Evolutionary conservation across 768 basidiomycete species (phyloP), one percentile per base, ranked within the genome.

Genomic region (Tricholoma saponaceum): DNA sequence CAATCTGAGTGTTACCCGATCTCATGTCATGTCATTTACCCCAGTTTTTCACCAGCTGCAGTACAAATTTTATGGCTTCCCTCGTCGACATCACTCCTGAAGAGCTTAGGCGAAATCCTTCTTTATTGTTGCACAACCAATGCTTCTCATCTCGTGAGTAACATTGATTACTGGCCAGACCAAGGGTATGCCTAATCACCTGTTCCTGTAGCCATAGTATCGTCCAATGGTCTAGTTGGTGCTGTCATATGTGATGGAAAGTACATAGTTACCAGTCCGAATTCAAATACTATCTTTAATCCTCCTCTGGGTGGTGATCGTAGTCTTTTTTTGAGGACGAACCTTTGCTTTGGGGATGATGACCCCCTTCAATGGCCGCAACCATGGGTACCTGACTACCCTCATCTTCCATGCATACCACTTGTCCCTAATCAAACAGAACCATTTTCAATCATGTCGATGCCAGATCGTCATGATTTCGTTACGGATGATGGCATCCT

Each of bases 311-410:
- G 55, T 22, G 41, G 51, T 26, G 49, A 47, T 50, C 14, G 23
- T 22, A 33, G 26, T 37, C 30, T 56, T 39, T 50, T 39, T 51
- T 35, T 56, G 44, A 47, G 55, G 20, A 37, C 16, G 13, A 39
- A 56, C 32, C 49, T 46, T n/a, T 16, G 39, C 22, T 55, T 35
- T 18, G 44, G 9, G 26, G 43, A 46, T 28, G 54, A 55, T 20
- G 54, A 55, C 28, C 44, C 12, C 5, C n/a, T 55, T 22, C 54
- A 46, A 22, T 55, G 54, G 54, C 55, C 55, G 20, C 55, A 56
- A 39, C 32, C 25, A 33, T 56, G 46, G 25, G 26, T 56, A 13
- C 55, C 44, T 30, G 46, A 47, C 6, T 30, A 28, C 23, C 22
- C 46, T 22, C 44, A 56, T 28, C 44, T 54, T 23, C 22, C 53